Percentiles rank a stretch among this genome's conserved stretches.
phyloP scores from a whole-genome alignment of 164 flowering plant species.

The Annona cherimola region DNA sequence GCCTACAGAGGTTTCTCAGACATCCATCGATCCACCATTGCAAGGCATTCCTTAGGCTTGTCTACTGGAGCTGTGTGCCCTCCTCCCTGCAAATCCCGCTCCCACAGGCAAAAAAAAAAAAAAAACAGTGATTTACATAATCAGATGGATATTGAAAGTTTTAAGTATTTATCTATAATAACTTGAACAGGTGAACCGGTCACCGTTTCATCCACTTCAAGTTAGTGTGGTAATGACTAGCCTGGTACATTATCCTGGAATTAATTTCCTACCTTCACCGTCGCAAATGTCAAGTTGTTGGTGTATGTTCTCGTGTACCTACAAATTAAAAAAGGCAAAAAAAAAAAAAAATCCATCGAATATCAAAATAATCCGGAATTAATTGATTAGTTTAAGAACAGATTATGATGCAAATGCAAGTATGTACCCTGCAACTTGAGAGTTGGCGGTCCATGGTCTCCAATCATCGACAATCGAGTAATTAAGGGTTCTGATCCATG shows the following conservation, averaged over 20 bases:
- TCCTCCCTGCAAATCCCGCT: constrained; percentile 15
- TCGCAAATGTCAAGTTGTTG: constrained; percentile 2
- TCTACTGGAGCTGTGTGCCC: constrained; percentile 16
- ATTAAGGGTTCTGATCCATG: constrained; percentile 45
- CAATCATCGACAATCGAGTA: constrained; percentile 46
- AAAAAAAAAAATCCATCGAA: not conserved
- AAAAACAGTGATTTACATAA: too few species aligned
- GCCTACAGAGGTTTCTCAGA: constrained; percentile 7
- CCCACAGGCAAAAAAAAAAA: not conserved
- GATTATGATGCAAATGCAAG: not conserved
- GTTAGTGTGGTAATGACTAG: too few species aligned
- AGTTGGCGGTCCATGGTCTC: constrained; percentile 41
- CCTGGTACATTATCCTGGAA: too few species aligned
- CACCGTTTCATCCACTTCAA: too few species aligned
- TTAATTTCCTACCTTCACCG: not conserved
- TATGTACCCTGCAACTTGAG: constrained; percentile 49
- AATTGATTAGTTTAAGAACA: not conserved
- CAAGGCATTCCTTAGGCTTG: constrained; percentile 15
- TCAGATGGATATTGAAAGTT: not conserved
- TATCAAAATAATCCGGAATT: not conserved
- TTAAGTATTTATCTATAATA: too few species aligned
- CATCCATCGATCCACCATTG: constrained; percentile 13
- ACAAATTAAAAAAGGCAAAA: not conserved
- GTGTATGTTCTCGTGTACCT: not conserved
- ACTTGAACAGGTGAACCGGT: too few species aligned